These are phyloP conservation scores for Cadophora gregata DNA, from an alignment of 2,329 filamentous ascomycete species.

Conservation along the genomic window DNA sequence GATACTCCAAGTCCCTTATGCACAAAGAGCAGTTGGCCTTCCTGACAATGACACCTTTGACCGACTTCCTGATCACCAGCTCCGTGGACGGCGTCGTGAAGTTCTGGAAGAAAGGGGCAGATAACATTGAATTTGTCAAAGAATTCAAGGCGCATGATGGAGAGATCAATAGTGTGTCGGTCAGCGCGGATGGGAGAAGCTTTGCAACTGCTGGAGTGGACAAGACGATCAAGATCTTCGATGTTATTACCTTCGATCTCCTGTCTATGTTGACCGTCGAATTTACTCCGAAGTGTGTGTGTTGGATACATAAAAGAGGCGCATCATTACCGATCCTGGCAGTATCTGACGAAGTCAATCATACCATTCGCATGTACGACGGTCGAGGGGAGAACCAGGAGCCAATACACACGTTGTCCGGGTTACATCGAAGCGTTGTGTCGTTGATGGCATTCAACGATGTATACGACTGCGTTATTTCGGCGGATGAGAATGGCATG, in stretches of 20 bases:
- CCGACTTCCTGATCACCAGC: constrained; percentile 94
- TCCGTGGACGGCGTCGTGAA: constrained; percentile 97
- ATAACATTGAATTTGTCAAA: constrained; percentile 96
- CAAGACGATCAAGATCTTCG: constrained; percentile 80
- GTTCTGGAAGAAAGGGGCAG: constrained; percentile 96
- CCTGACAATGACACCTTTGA: constrained; percentile 84
- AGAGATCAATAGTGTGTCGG: constrained; percentile 82
- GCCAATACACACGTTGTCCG: constrained; percentile 78
- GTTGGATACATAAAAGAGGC: constrained; percentile 89
- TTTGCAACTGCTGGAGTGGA: constrained; percentile 88
- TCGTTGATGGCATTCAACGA: constrained; percentile 90
- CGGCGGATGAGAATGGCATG: constrained; percentile 89
- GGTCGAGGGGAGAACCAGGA: constrained; percentile 81
- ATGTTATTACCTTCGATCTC: constrained; percentile 86
- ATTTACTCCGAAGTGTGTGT: constrained; percentile 77
- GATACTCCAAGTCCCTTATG: constrained; percentile 97
- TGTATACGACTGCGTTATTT: constrained; percentile 86
- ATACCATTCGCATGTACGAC: constrained; percentile 83
- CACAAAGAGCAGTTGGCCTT: constrained; percentile 95
- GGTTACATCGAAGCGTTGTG: constrained; percentile 82
- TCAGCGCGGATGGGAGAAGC: constrained; percentile 88
- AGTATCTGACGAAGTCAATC: constrained; percentile 76
- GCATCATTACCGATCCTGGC: constrained; percentile 88
- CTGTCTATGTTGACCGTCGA: constrained; percentile 82
- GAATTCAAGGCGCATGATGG: constrained; percentile 92